Conservation (phyloP, 192 early-diverging fungal species). For the Coemansia sp. region DNA sequence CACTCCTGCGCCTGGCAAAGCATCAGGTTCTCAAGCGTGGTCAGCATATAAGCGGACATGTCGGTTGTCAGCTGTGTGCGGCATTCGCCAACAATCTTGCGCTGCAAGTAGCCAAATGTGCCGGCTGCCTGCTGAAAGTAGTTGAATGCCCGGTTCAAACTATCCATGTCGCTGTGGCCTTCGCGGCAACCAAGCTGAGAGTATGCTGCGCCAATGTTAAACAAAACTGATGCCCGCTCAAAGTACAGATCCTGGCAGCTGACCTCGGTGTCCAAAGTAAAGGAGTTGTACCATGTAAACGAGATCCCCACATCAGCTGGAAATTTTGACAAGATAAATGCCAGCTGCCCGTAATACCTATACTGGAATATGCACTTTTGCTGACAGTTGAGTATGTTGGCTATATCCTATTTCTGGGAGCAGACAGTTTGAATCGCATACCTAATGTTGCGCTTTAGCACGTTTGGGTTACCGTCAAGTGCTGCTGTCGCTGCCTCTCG, state of each 20-base stretch:
- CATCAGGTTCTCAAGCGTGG: slow-evolving; percentile 72
- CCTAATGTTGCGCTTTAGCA: slow-evolving; percentile 62
- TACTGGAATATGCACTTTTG: not conserved
- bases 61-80: slow-evolving; percentile 68
- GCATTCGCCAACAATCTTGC: slow-evolving; percentile 62
- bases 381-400: too few relatives aligned
- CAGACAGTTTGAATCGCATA: slow-evolving; percentile 51
- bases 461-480: slow-evolving; percentile 62
- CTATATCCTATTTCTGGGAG: too few relatives aligned
- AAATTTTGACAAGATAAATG: slow-evolving; percentile 81
- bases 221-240: slow-evolving; percentile 81
- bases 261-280: slow-evolving; percentile 59
- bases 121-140: slow-evolving; percentile 88
- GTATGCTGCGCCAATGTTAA: slow-evolving; percentile 84
- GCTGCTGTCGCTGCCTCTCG: slow-evolving; percentile 66
- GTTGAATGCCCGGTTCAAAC: slow-evolving; percentile 71
- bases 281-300: slow-evolving; percentile 35
- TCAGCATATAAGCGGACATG: slow-evolving; percentile 67
- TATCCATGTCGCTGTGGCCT: slow-evolving; percentile 67
- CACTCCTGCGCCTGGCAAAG: slow-evolving; percentile 94
- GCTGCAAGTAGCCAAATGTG: slow-evolving; percentile 63
- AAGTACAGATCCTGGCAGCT: slow-evolving; percentile 72
- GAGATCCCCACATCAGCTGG: slow-evolving; percentile 72
- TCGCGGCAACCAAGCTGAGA: slow-evolving; percentile 74
- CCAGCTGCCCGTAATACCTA: slow-evolving; percentile 71